phyloP scores from a whole-genome alignment of 331 rosid species.

The Acacia concinna region DNA sequence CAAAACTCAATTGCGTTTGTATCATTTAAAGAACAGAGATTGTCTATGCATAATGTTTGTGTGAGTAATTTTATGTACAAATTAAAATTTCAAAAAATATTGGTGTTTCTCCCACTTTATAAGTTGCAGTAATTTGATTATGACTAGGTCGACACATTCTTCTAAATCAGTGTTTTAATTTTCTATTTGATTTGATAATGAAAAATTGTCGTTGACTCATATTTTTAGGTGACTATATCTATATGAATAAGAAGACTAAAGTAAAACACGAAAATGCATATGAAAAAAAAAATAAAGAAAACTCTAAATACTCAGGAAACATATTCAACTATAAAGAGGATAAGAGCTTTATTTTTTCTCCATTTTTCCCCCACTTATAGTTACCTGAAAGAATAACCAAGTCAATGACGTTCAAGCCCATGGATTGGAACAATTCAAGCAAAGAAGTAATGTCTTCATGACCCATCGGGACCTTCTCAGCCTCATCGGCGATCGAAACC shows the following conservation, averaged over 20 bases:
- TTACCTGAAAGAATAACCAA: conserved; percentile 55
- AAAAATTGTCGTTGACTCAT: neutral
- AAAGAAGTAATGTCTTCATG: conserved; percentile 60
- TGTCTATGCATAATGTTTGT: neutral
- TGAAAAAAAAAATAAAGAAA: no score
- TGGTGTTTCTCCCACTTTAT: no score
- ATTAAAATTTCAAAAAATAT: no score
- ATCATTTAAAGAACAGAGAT: no score
- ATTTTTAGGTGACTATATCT: neutral
- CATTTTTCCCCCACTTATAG: no score
- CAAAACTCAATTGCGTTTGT: no score
- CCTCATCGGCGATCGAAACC: conserved; percentile 56
- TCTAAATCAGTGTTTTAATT: no score
- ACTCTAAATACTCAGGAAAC: neutral
- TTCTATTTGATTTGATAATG: neutral
- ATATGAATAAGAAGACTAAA: no score
- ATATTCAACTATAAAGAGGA: no score
- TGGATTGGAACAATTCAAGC: conserved; percentile 65
- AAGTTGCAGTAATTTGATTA: neutral
- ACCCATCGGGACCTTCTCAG: conserved; percentile 68
- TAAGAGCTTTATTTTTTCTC: no score
- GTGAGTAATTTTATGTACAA: neutral
- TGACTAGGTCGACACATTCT: neutral
- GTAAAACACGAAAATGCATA: neutral
- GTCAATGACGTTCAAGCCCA: conserved; percentile 61